Conservation (phyloP, 2,329 filamentous ascomycete species). For the Colletotrichum lentis region DNA sequence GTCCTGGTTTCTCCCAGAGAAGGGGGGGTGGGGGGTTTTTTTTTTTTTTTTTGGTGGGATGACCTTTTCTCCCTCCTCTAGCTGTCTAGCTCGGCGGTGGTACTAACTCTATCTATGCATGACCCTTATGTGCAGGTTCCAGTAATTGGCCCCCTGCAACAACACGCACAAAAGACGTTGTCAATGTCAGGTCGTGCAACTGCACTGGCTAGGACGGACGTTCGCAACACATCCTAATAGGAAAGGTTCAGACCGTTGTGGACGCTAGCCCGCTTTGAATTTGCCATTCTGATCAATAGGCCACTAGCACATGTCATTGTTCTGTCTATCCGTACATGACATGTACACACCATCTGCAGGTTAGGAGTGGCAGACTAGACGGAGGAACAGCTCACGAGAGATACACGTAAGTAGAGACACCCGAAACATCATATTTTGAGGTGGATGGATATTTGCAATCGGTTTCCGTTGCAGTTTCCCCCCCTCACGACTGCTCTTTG, state of each 20-base stretch:
- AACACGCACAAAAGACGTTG: too few species aligned
- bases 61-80: slow-evolving; percentile 6
- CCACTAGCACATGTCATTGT: slow-evolving; percentile 33
- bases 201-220: neutral
- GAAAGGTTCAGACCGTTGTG: slow-evolving; percentile 6
- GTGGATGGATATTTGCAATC: neutral
- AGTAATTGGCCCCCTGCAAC: slow-evolving; percentile 6
- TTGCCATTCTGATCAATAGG: slow-evolving; percentile 7
- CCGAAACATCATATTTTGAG: slow-evolving; percentile 13
- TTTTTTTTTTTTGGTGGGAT: slow-evolving; percentile 36
- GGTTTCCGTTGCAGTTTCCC: neutral
- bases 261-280: neutral
- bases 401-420: neutral
- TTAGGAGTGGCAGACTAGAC: slow-evolving; percentile 5
- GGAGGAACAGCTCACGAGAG: slow-evolving; percentile 16
- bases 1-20: slow-evolving; percentile 21
- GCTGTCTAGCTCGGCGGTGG: neutral
- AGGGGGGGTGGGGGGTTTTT: too few species aligned
- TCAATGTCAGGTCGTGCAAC: neutral
- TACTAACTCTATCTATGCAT: neutral
- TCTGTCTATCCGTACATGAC: neutral
- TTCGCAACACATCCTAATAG: neutral
- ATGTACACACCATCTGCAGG: neutral
- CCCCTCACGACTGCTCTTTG: too few species aligned
- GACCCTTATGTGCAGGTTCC: slow-evolving; percentile 11